Evolutionary conservation across 208 protist genomes (phyloP).

Genomic region (Leishmania tarentolae): DNA sequence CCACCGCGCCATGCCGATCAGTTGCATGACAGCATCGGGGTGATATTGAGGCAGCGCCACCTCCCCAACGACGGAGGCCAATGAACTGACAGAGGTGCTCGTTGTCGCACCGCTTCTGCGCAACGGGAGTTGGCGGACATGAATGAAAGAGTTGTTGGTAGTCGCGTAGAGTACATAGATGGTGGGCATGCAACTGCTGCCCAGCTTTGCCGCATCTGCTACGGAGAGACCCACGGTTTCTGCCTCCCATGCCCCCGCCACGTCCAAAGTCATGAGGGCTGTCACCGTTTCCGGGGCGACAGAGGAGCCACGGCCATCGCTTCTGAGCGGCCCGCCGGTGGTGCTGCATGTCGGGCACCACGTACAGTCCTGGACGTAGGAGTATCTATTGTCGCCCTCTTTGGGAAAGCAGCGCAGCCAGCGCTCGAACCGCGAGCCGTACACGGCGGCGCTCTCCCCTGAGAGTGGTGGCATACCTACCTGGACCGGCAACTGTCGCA

Average conservation of each 20-base stretch:
- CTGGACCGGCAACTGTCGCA: conserved; percentile 10
- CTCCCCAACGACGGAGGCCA: neutral
- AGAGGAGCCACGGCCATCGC: neutral
- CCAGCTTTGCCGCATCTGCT: conserved; percentile 6
- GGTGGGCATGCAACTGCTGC: conserved; percentile 6
- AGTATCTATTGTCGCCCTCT: conserved; percentile 12
- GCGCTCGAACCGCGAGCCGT: conserved; percentile 31
- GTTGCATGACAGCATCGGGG: conserved; percentile 67
- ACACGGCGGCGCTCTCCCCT: conserved; percentile 5
- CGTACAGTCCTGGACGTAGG: conserved; percentile 35
- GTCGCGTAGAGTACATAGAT: conserved; percentile 24
- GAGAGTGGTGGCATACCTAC: neutral
- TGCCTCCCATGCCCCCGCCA: conserved; percentile 21
- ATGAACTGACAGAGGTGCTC: neutral
- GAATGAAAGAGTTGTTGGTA: conserved; percentile 22
- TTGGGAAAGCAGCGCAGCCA: conserved; percentile 67
- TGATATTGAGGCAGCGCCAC: conserved; percentile 50
- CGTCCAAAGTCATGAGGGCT: conserved; percentile 23
- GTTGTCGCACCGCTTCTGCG: conserved; percentile 7
- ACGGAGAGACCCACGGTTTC: conserved; percentile 17
- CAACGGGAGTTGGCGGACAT: conserved; percentile 28
- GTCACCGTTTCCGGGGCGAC: conserved; percentile 9
- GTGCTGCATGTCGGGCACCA: conserved; percentile 31
- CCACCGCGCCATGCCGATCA: conserved; percentile 71
- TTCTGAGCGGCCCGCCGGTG: neutral